These are phyloP conservation scores for Xylaria cubensis DNA, from an alignment of 495 filamentous ascomycete species.

Conservation along the genomic window DNA sequence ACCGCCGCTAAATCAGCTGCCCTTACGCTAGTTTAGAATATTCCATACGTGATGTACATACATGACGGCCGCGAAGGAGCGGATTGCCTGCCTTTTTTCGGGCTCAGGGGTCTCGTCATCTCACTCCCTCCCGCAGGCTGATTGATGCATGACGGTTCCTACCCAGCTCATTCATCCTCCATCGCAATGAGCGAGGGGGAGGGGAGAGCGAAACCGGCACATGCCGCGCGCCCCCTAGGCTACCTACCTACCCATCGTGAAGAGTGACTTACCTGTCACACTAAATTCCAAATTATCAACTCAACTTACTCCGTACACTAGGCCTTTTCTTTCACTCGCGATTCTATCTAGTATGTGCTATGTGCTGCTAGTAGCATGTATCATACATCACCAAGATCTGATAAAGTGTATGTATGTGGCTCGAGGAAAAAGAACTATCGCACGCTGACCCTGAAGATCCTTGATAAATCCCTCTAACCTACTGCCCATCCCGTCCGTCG, in stretches of 20 bases:
- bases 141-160: slow-evolving; percentile 20
- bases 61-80: slow-evolving; percentile 22
- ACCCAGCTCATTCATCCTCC: slow-evolving; percentile 7
- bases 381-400: neutral
- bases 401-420: neutral
- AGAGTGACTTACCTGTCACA: neutral
- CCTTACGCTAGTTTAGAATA: neutral
- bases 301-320: neutral
- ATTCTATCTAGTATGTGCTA: neutral
- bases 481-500: neutral
- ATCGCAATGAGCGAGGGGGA: neutral
- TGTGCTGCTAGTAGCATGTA: neutral
- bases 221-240: neutral
- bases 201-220: neutral
- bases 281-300: slow-evolving; percentile 3
- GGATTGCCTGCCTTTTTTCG: slow-evolving; percentile 9
- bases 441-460: slow-evolving; percentile 5
- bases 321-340: neutral
- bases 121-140: slow-evolving; percentile 7
- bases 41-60: slow-evolving; percentile 10
- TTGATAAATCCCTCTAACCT: neutral
- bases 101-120: slow-evolving; percentile 14
- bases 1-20: slow-evolving; percentile 13
- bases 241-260: neutral
- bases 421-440: neutral